phyloP scores from a whole-genome alignment of 2,329 filamentous ascomycete genomes.

The Bipolaris cookei region DNA sequence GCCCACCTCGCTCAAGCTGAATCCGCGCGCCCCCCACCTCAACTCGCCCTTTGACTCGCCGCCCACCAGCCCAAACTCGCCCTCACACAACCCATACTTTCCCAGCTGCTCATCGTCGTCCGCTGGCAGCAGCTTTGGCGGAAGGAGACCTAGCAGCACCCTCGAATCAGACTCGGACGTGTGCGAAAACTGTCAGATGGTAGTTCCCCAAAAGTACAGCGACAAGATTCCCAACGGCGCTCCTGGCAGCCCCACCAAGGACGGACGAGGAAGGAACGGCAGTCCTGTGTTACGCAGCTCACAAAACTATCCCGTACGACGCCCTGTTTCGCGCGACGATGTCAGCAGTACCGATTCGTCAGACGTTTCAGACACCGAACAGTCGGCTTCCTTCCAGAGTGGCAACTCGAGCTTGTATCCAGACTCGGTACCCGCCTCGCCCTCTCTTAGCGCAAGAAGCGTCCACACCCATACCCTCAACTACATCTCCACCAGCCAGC shows the following conservation, averaged over 20 bases:
- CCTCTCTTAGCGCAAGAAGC: constrained; percentile 49
- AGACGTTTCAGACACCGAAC: constrained; percentile 48
- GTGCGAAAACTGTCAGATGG: constrained; percentile 64
- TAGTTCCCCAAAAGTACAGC: constrained; percentile 61
- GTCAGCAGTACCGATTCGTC: constrained; percentile 46
- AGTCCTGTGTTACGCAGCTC: constrained; percentile 63
- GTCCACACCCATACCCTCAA: constrained; percentile 63
- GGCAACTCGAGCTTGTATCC: constrained; percentile 39
- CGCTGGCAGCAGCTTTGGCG: constrained; percentile 39
- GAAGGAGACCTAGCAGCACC: constrained; percentile 44
- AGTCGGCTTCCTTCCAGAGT: constrained; percentile 47
- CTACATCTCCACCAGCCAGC: constrained; percentile 64
- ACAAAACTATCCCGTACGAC: constrained; percentile 60
- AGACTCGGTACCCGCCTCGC: constrained; percentile 50
- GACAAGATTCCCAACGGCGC: constrained; percentile 60
- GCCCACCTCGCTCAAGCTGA: constrained; percentile 41
- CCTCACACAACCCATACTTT: constrained; percentile 59
- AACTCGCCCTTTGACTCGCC: constrained; percentile 51
- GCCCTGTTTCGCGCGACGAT: constrained; percentile 38
- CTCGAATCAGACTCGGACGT: constrained; percentile 58
- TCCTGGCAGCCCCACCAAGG: constrained; percentile 57
- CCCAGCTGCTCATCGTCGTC: constrained; percentile 46
- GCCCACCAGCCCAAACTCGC: constrained; percentile 50
- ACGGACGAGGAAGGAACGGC: constrained; percentile 58
- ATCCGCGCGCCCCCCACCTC: constrained; percentile 41